phyloP scores from a whole-genome alignment of 176 grass and related monocot genomes.

The Musa beccarii region DNA sequence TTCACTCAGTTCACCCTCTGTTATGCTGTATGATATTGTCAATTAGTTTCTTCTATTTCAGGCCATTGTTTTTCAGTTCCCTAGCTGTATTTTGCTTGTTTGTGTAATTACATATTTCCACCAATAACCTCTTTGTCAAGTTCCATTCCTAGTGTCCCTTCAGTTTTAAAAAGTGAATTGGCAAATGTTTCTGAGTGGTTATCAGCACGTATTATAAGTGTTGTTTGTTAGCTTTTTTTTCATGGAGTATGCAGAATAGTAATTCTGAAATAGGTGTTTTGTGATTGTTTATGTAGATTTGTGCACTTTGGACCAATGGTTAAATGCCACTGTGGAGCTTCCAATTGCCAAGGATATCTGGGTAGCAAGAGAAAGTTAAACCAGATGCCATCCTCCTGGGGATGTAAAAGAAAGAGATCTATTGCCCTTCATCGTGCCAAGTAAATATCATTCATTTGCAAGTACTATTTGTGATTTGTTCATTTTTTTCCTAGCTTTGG shows the following conservation, averaged over 20 bases:
- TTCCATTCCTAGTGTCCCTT: too few species aligned
- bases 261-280: not conserved
- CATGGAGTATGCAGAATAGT: not conserved
- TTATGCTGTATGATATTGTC: too few species aligned
- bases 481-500: not conserved
- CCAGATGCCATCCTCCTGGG: slow-evolving; percentile 35
- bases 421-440: not conserved
- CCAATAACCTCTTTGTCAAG: too few species aligned
- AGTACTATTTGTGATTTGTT: not conserved
- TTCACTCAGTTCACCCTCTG: too few species aligned
- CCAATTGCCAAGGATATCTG: slow-evolving; percentile 75
- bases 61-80: too few species aligned
- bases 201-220: not conserved
- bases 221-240: not conserved
- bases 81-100: too few species aligned
- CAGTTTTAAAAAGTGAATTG: too few species aligned
- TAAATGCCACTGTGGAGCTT: slow-evolving; percentile 57
- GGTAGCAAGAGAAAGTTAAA: slow-evolving; percentile 69
- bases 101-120: too few species aligned
- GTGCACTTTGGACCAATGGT: slow-evolving; percentile 93
- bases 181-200: too few species aligned
- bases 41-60: too few species aligned
- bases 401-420: slow-evolving; percentile 47
- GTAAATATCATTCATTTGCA: not conserved
- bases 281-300: slow-evolving; percentile 41